These are phyloP conservation scores for Prunus davidiana DNA, from an alignment of 306 rosid species.

Conservation along the genomic window DNA sequence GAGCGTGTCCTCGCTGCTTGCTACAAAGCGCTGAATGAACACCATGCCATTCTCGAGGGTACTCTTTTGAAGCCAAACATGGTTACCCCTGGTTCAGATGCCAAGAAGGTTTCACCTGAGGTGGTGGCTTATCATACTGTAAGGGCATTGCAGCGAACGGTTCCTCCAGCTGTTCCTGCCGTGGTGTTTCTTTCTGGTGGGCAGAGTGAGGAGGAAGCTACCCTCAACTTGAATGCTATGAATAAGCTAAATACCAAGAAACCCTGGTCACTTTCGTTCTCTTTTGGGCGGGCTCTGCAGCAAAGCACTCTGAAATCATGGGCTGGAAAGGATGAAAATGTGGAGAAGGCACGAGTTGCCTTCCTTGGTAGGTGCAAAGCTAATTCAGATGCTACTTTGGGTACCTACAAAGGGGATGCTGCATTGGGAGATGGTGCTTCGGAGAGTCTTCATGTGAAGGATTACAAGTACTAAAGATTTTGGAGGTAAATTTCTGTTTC, in stretches of 20 bases:
- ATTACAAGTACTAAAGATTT: constrained; percentile 40
- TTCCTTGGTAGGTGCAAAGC: constrained; percentile 70
- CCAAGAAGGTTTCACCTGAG: constrained; percentile 49
- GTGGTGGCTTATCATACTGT: constrained; percentile 67
- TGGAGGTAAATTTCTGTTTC: not conserved
- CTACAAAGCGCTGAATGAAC: constrained; percentile 75
- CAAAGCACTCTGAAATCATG: constrained; percentile 85
- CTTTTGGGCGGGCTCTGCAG: constrained; percentile 81
- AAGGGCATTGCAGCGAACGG: constrained; percentile 59
- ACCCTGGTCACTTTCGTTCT: constrained; percentile 79
- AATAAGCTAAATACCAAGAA: constrained; percentile 69
- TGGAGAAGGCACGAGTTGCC: constrained; percentile 59
- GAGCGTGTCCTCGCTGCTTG: constrained; percentile 73
- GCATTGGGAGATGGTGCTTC: constrained; percentile 59
- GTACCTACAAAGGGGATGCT: constrained; percentile 66
- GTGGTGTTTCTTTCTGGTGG: constrained; percentile 82
- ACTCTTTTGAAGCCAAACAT: constrained; percentile 85
- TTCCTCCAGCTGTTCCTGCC: constrained; percentile 74
- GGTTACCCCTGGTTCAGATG: constrained; percentile 85
- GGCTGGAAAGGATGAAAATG: constrained; percentile 64
- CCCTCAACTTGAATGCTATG: constrained; percentile 71
- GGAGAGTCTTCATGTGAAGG: constrained; percentile 78
- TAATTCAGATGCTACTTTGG: constrained; percentile 72
- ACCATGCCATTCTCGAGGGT: constrained; percentile 70
- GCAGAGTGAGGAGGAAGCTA: constrained; percentile 85